Evolutionary conservation across 139 green algal genomes (phyloP).

Genomic region (Chlamydomonas schloesseri): DNA sequence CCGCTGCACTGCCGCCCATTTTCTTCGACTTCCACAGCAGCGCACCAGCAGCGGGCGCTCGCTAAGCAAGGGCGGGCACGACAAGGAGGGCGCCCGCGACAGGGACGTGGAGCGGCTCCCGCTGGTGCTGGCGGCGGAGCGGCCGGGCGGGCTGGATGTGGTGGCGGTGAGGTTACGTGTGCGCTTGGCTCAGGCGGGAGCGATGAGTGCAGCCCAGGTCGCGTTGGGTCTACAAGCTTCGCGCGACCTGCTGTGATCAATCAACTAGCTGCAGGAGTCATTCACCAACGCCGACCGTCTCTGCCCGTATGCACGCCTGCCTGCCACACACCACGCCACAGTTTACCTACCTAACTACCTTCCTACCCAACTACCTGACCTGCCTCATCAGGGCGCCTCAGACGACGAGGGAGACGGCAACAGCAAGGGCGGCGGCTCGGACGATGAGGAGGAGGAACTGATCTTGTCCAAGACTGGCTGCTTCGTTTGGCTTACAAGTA

Average conservation of each 20-base stretch:
- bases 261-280: too few species aligned
- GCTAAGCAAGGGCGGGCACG: not conserved
- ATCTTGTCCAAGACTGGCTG: constrained; percentile 63
- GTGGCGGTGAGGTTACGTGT: not conserved
- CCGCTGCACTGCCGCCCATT: too few species aligned
- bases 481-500: constrained; percentile 75
- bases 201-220: too few species aligned
- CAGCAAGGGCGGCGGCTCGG: not conserved
- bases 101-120: constrained; percentile 25
- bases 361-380: too few species aligned
- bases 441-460: constrained; percentile 49
- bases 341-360: too few species aligned
- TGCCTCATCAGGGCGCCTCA: not conserved
- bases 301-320: too few species aligned
- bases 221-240: too few species aligned
- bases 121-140: constrained; percentile 11
- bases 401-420: not conserved
- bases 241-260: too few species aligned
- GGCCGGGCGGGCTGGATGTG: not conserved
- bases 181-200: too few species aligned
- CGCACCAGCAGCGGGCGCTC: constrained; percentile 34
- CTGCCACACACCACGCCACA: too few species aligned
- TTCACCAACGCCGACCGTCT: too few species aligned
- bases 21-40: not conserved
- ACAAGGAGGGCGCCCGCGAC: too few species aligned